Base-by-base conservation (phyloP, 2,329 filamentous ascomycete genomes). In the Aspergillus sp. region DNA sequence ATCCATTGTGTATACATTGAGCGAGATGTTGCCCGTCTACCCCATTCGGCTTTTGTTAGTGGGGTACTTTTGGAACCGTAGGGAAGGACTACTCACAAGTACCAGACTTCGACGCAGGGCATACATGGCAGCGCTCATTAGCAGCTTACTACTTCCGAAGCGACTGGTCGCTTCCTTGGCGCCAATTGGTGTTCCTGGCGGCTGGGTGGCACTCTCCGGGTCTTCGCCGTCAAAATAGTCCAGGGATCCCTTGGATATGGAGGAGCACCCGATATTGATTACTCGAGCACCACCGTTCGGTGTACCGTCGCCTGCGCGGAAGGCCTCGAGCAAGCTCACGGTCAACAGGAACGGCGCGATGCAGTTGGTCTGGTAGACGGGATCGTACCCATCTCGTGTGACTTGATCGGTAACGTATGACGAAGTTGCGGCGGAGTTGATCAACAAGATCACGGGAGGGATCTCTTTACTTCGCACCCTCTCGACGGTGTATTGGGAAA, bases 281-380 rank as follows among this genome's bases (percentile, higher is more conserved):
- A 75, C 72, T 59, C 70, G 68, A 5, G 73, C 70, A n/a, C 71
- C 70, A 11, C 68, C 67, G 51, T 70, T 69, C n/a, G 66, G 59
- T 17, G 65, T 69, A 48, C 71, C 70, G 59, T 72, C 70, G 23
- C 72, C 72, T 10, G 70, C 72, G 15, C 72, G 71, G 65, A 76
- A 76, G 2, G 69, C 72, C 62, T 75, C 74, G 10, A 76, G 69
- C 48, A 76, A 47, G 53, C 70, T 71, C 48, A 75, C 66, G 5
- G 74, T 75, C 61, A 76, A 65, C 58, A 75, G 64, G 60, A 76
- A 75, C 17, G 73, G 72, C n/a, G 73, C 68, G 17, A 76, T 61
- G 57, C 73, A 75, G 61, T 75, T 76, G 38, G 67, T 73, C 59
- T 76, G 74, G 61, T 76, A 76, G 23, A 76, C 72, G 1, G 73